Evolutionary conservation across 441 rosid genomes (phyloP).

Genomic region (Metrosideros polymorpha): DNA sequence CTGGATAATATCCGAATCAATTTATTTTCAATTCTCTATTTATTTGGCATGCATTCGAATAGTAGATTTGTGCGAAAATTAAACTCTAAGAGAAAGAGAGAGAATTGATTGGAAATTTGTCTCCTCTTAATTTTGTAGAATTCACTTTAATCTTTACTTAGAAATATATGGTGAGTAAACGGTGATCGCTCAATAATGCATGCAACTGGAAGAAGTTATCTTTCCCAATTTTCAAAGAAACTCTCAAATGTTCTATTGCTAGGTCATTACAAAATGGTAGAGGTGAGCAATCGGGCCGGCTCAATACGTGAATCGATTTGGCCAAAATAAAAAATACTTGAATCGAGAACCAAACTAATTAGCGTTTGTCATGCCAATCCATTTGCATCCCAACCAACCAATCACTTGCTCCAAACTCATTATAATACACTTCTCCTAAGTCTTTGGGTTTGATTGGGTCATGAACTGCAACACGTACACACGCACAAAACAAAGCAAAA

Average conservation of each 20-base stretch:
- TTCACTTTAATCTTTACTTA: neutral
- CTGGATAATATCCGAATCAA: neutral
- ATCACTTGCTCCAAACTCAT: neutral
- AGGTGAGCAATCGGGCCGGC: rapidly evolving
- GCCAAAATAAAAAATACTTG: too few relatives aligned
- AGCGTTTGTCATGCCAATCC: neutral
- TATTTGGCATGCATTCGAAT: neutral
- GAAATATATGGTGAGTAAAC: too few relatives aligned
- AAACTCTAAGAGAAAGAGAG: neutral
- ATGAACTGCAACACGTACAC: neutral
- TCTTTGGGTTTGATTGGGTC: neutral
- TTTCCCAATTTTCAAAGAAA: neutral
- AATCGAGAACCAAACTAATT: too few relatives aligned
- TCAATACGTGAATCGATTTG: too few relatives aligned
- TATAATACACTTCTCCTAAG: neutral
- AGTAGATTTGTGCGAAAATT: neutral
- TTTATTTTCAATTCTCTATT: neutral
- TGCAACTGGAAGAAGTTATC: neutral
- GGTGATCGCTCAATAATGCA: neutral
- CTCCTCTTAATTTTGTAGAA: neutral
- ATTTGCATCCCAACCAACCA: constrained; percentile 2
- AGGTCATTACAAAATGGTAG: neutral
- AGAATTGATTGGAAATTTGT: neutral
- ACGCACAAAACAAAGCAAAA: neutral
- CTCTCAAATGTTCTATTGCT: neutral